Conservation (phyloP, 1,284 basidiomycete species). For the Macrocybe sp. region DNA sequence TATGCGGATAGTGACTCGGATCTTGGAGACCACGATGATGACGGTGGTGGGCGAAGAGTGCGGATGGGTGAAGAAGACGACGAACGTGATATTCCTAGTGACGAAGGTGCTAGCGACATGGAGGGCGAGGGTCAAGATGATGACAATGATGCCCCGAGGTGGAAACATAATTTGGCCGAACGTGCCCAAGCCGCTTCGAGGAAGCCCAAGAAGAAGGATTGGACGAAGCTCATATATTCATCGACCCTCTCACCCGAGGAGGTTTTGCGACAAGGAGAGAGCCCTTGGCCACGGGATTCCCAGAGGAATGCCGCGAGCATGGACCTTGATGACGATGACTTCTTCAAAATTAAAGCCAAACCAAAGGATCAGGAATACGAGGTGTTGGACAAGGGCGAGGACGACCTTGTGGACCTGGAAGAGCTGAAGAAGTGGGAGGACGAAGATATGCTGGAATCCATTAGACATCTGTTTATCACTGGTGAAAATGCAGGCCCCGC, state of each 20-base stretch:
- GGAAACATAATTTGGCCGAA: conserved; percentile 73
- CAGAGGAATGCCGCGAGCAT: conserved; percentile 23
- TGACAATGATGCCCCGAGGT: conserved; percentile 51
- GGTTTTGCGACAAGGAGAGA: conserved; percentile 46
- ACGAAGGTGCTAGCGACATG: conserved; percentile 35
- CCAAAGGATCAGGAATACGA: conserved; percentile 39
- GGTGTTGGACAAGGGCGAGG: conserved; percentile 71
- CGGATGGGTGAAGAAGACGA: conserved; percentile 48
- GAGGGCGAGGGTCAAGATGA: conserved; percentile 38
- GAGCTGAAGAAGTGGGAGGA: conserved; percentile 77
- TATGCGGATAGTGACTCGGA: conserved; percentile 84
- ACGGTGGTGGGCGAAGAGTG: conserved; percentile 26
- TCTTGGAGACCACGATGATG: conserved; percentile 49
- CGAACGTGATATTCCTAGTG: conserved; percentile 52
- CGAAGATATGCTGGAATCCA: conserved; percentile 80
- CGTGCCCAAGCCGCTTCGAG: conserved; percentile 51
- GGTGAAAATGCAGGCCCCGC: conserved; percentile 28
- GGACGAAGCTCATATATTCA: conserved; percentile 86
- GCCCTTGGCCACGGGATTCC: neutral
- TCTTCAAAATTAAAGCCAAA: conserved; percentile 61
- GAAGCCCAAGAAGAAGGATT: conserved; percentile 51
- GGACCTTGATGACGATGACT: conserved; percentile 62
- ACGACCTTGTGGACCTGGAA: conserved; percentile 34
- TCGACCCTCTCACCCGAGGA: conserved; percentile 68
- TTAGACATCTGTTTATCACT: conserved; percentile 91